Evolutionary conservation across 768 basidiomycete genomes (phyloP), one percentile per base, ranked within the genome.

Genomic region (Suillus americanus): DNA sequence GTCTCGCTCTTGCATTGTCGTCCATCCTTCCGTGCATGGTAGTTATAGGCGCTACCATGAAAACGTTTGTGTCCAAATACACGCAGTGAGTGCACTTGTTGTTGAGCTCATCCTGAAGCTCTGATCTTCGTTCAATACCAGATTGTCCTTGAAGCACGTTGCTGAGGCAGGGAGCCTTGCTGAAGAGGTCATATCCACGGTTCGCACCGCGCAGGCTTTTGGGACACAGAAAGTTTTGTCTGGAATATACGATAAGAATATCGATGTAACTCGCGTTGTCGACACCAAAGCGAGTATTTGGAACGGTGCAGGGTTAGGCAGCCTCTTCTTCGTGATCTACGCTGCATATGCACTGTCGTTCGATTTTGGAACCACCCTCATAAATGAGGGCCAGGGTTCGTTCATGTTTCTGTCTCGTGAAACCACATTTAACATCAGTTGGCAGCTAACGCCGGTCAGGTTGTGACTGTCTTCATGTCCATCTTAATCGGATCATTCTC

Each of bases 401-500:
- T 60, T 25, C 23, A 10, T 37, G 16, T 28, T 40, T 62, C 50
- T 43, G 38, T 65, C 5, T 18, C 43, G 23, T 63, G 10, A 25
- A 9, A 28, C 5, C 20, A 6, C 20, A 65, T 63, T 63, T 60
- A 18, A 60, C 30, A 25, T 38, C 12, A 43, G 56, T 35, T 25
- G 25, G 2, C 55, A 74, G 79, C 74, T 7, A 74, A 78, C 38
- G 73, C 81, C 4, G 86, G 85, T 37, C 71, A 78, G 40, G 79
- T 87, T 65, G 79, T 87, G 70, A 87, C 82, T 71, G 85, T 85
- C 60, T 80, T 86, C 74, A 69, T 82, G 46, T 66, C 79, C 51
- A 78, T 86, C 70, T 75, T 85, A n/a, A 83, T 84, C 70, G 85
- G 85, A 66, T 82, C 84, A 1, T 86, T 88, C 77, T 85, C 84